Evolutionary conservation across 2,329 filamentous ascomycete species (phyloP).

Genomic region (Lojkania enalia): DNA sequence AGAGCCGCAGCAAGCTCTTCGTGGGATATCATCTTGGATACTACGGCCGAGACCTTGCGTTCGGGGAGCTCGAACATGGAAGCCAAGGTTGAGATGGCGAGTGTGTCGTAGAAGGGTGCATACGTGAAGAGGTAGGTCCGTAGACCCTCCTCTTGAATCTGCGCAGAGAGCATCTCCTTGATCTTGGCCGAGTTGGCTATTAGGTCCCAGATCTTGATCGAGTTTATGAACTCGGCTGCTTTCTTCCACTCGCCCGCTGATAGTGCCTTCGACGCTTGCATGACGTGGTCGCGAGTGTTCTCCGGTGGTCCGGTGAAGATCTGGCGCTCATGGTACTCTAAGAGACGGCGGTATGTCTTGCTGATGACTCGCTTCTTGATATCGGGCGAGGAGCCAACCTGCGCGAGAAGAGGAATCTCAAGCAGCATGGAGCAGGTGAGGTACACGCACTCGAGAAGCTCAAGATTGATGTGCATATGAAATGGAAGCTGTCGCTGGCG

Average conservation of each 20-base stretch:
- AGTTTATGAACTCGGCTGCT: slow-evolving; percentile 88
- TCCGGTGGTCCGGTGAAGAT: slow-evolving; percentile 98
- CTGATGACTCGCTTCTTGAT: slow-evolving; percentile 97
- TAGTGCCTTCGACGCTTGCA: slow-evolving; percentile 97
- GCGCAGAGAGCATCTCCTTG: slow-evolving; percentile 94
- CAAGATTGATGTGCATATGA: slow-evolving; percentile 99
- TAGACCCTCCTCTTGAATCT: slow-evolving; percentile 98
- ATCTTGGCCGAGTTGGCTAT: slow-evolving; percentile 92
- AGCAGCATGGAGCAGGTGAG: slow-evolving; percentile 99
- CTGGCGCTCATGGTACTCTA: slow-evolving; percentile 98
- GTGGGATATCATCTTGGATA: slow-evolving; percentile 99
- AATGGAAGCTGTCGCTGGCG: slow-evolving; percentile 97
- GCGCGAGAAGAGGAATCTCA: slow-evolving; percentile 94
- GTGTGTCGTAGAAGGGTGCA: slow-evolving; percentile 97
- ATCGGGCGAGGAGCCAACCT: slow-evolving; percentile 94
- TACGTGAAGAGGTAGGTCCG: slow-evolving; percentile 99
- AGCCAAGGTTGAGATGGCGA: slow-evolving; percentile 81
- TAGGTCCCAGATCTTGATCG: slow-evolving; percentile 99
- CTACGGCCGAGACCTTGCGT: slow-evolving; percentile 89
- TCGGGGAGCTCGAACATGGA: slow-evolving; percentile 93
- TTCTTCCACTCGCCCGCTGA: slow-evolving; percentile 99
- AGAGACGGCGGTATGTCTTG: slow-evolving; percentile 98
- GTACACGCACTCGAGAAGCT: slow-evolving; percentile 97
- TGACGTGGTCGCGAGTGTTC: slow-evolving; percentile 98
- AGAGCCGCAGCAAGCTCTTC: slow-evolving; percentile 95